Base-by-base conservation (phyloP, 208 protist species). In the Trypanosoma scelopori region DNA sequence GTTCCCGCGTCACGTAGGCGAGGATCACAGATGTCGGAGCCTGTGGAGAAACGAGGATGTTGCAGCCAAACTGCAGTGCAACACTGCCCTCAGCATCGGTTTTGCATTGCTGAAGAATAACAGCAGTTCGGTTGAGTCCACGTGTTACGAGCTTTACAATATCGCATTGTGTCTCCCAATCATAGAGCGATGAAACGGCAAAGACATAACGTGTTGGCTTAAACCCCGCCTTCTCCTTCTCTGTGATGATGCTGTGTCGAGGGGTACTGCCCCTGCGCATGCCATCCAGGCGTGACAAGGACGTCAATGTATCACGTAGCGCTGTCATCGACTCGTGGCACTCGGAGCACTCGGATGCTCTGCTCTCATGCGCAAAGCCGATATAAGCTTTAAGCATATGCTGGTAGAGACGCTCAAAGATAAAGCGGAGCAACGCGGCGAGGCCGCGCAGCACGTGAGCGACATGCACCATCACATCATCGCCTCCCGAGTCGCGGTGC, bases 181-280 rank as follows among this genome's bases (percentile, higher is more conserved):
- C 25, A 50, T 84, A 89, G 3, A 51, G 22, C 0, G 79, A 51
- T 13, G 83, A 89, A 4, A 89, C 43, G 3, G 79, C 79, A 41
- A 86, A 86, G 53, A 72, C 50, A 12, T 39, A 62, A 25, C 49
- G 30, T 22, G 41, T 7, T 50, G 27, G 27, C 1, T 25, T 20
- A 43, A 41, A 25, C 9, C 32, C 42, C 13, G 49, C 1, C 16
- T 45, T 18, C 25, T 20, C 20, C 53, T 53, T 27, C 20, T 48
- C 18, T n/a, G 15, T 3, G 13, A 23, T 13, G 3, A 23, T 48
- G 45, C 18, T 48, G 12, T 12, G 20, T 16, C 22, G n/a, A 1
- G 35, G 6, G 20, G 7, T 18, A 15, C 18, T 47, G 9, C 13
- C 47, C 41, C 5, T 57, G 46, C 30, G 49, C 25, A 5, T 3